A percentile compares a stretch with the other conserved stretches of the same genome.
Conservation (phyloP, 23 red algal species). For the Gracilaria gracilis region DNA sequence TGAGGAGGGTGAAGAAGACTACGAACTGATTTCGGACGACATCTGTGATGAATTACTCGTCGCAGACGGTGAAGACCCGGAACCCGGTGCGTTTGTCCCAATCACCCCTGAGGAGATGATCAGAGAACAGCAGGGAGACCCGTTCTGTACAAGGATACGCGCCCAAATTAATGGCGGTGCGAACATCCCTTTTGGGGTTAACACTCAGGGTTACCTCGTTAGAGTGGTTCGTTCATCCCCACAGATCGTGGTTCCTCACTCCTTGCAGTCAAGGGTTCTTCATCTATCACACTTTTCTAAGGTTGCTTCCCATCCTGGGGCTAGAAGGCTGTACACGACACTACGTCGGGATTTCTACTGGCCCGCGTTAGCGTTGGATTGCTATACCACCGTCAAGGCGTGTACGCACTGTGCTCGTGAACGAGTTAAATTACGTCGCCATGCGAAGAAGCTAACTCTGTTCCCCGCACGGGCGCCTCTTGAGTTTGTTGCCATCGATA, state of each 20-base stretch:
- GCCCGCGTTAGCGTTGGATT: slow-evolving; percentile 7
- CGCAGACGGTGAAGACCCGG: background rate
- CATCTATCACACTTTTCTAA: slow-evolving; percentile 26
- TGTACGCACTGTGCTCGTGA: slow-evolving; percentile 5
- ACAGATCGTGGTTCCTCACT: slow-evolving; percentile 12
- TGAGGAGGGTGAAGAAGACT: background rate
- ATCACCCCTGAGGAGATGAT: slow-evolving; percentile 23
- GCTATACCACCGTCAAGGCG: slow-evolving; percentile 30
- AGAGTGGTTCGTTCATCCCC: background rate
- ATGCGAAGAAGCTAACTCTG: background rate
- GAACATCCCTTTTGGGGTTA: background rate
- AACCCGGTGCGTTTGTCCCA: background rate
- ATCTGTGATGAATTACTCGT: background rate
- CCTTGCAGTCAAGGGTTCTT: background rate
- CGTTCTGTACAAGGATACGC: slow-evolving; percentile 7
- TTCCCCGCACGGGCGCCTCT: too few relatives aligned
- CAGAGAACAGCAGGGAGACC: background rate
- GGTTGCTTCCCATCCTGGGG: slow-evolving; percentile 9
- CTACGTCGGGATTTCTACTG: slow-evolving; percentile 30
- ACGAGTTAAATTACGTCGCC: background rate
- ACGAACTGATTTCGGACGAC: background rate
- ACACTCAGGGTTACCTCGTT: background rate
- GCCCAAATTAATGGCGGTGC: slow-evolving; percentile 19
- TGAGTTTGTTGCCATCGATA: too few relatives aligned
- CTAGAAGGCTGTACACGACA: background rate